These are phyloP conservation scores for Cryptococcus sp. DNA, from an alignment of 1,284 basidiomycete species.

Conservation along the genomic window DNA sequence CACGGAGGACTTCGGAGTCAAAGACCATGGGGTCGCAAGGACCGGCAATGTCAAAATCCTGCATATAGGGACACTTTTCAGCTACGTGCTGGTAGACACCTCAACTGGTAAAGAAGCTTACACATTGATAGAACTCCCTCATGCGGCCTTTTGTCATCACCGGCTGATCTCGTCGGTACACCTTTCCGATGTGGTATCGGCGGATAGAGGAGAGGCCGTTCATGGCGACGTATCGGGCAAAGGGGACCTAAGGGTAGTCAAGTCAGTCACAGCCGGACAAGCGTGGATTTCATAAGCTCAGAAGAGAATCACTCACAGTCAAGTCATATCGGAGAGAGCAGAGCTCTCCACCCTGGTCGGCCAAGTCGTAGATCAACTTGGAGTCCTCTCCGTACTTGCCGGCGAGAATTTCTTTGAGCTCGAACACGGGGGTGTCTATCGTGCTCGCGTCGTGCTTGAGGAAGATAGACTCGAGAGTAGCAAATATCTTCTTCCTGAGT, in stretches of 20 bases:
- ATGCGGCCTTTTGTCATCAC: slow-evolving; percentile 98
- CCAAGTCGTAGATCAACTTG: slow-evolving; percentile 96
- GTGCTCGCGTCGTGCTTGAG: slow-evolving; percentile 84
- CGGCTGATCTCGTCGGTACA: slow-evolving; percentile 93
- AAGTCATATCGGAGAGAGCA: slow-evolving; percentile 93
- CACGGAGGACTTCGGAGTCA: slow-evolving; percentile 84
- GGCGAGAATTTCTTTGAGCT: slow-evolving; percentile 90
- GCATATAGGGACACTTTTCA: slow-evolving; percentile 8
- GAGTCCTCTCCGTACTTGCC: slow-evolving; percentile 98
- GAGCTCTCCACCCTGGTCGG: slow-evolving; percentile 98
- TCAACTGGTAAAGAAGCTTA: slow-evolving; percentile 52
- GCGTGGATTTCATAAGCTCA: not conserved
- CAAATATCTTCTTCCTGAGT: slow-evolving; percentile 85
- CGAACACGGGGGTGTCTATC: slow-evolving; percentile 97
- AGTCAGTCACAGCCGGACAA: not conserved
- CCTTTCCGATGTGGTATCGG: slow-evolving; percentile 96
- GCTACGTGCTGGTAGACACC: not conserved
- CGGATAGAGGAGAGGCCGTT: slow-evolving; percentile 73
- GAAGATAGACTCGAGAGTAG: slow-evolving; percentile 83
- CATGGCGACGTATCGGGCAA: slow-evolving; percentile 95
- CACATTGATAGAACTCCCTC: slow-evolving; percentile 98
- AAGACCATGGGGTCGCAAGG: slow-evolving; percentile 94
- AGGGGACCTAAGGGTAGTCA: slow-evolving; percentile 61
- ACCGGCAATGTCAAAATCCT: slow-evolving; percentile 97
- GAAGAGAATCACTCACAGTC: slow-evolving; percentile 57